Evolutionary conservation across 768 basidiomycete genomes (phyloP), one percentile per base, ranked within the genome.

Genomic region (Pleurotus platypus): DNA sequence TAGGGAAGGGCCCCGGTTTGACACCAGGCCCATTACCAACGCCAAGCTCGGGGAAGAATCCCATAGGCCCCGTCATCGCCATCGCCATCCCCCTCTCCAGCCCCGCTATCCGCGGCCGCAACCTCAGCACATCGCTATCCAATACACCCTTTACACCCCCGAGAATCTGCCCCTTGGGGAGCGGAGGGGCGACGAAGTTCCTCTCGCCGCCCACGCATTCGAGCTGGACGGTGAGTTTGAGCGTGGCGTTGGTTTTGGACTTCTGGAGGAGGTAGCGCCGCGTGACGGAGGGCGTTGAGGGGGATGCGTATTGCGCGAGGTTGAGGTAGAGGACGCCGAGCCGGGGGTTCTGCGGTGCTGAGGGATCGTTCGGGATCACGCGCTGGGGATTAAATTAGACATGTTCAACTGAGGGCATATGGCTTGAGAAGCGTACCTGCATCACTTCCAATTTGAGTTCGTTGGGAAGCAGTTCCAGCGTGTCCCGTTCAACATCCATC

Each of bases 241-340:
- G 74, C 5, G 85, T 87, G 1, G 90, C 89, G 61, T 92, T 92
- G 39, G 84, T 89, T 70, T 88, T 90, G 62, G 86, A 89, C 62
- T 89, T 81, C 48, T 82, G 75, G 4, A 91, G 70, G 5, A 90
- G 75, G 68, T 90, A 89, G 5, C 82, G 75, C 15, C 90, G 76
- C 8, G 83, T 82, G 22, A 90, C 78, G 26, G 68, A 66, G 6
- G 81, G 79, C 37, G 85, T 81, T 47, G 79, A 76, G n/a, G 42
- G 42, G 20, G 42, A 45, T 12, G 84, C 86, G 62, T 90, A 92
- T 64, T 91, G 86, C 0, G 90, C 85, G 1, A 92, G 76, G 64
- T 92, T 87, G 57, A 92, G 76, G 61, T 81, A 77, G 5, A 91
- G 76, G 5, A 76, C 76, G 2, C 90, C 90, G 2, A 90, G 75